Percentiles rank a stretch among this genome's conserved stretches.
phyloP scores from a whole-genome alignment of 495 filamentous ascomycete species.

The Amniculicola lignicola region DNA sequence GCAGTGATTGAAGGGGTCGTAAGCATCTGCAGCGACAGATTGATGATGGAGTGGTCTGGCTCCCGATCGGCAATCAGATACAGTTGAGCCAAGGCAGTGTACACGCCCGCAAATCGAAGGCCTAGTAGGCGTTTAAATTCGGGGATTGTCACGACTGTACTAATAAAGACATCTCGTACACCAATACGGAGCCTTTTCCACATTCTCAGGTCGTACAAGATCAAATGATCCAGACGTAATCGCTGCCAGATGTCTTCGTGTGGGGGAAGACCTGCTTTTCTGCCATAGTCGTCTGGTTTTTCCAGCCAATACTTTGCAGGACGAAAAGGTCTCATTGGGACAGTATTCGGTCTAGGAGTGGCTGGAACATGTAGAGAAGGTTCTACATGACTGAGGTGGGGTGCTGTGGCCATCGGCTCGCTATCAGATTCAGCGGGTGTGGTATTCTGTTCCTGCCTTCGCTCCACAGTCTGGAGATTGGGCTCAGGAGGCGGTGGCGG shows the following conservation, averaged over 20 bases:
- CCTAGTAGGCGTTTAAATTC: slow-evolving; percentile 96
- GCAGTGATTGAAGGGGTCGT: slow-evolving; percentile 94
- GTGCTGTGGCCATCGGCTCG: slow-evolving; percentile 11
- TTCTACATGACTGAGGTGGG: slow-evolving; percentile 14
- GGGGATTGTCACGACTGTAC: slow-evolving; percentile 89
- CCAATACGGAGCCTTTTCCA: slow-evolving; percentile 95
- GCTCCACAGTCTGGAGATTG: slow-evolving; percentile 50
- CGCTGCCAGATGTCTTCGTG: slow-evolving; percentile 85
- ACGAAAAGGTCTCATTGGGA: slow-evolving; percentile 36
- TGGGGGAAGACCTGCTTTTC: slow-evolving; percentile 55
- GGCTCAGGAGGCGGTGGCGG: slow-evolving; percentile 64
- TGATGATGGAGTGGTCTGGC: slow-evolving; percentile 97
- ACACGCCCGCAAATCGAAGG: slow-evolving; percentile 85
- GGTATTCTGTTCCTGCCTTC: slow-evolving; percentile 49
- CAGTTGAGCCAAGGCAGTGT: slow-evolving; percentile 87
- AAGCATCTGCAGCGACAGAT: slow-evolving; percentile 90
- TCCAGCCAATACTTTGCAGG: slow-evolving; percentile 83
- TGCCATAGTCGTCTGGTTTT: slow-evolving; percentile 61
- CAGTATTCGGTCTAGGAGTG: slow-evolving; percentile 37
- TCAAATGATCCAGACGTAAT: slow-evolving; percentile 88
- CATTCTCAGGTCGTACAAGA: slow-evolving; percentile 91
- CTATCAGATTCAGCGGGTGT: slow-evolving; percentile 59
- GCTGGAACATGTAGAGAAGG: slow-evolving; percentile 40
- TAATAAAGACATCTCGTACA: slow-evolving; percentile 90
- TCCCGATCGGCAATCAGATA: slow-evolving; percentile 96